Percentiles rank a stretch among this genome's conserved stretches.
phyloP scores from a whole-genome alignment of 306 rosid genomes.

The Dalbergia cultrata region DNA sequence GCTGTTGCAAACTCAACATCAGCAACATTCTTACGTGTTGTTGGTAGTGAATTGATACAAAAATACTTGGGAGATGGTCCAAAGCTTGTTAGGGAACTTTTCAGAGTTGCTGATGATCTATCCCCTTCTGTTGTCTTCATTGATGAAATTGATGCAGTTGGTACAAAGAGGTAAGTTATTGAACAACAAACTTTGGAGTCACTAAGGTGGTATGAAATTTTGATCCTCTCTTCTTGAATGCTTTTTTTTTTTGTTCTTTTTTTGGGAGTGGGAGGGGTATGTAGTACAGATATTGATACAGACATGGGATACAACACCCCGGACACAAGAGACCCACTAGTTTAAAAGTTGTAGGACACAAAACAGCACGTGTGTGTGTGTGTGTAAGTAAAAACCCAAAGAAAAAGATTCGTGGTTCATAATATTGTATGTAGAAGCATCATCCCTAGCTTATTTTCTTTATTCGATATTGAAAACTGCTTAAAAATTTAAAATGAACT shows the following conservation, averaged over 20 bases:
- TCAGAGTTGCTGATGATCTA: constrained; percentile 97
- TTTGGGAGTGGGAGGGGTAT: neutral
- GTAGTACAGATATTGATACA: neutral
- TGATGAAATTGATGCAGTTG: constrained; percentile 96
- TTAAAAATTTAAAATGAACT: too few species aligned
- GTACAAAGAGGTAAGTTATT: constrained; percentile 85
- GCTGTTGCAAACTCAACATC: constrained; percentile 99
- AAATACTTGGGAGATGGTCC: constrained; percentile 99
- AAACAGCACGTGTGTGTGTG: too few species aligned
- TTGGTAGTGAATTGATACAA: constrained; percentile 98
- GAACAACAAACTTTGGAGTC: constrained; percentile 14
- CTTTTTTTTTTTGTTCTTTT: too few species aligned
- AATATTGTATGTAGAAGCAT: neutral
- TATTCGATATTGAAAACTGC: neutral
- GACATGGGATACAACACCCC: neutral
- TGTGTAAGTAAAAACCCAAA: too few species aligned
- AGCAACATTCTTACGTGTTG: constrained; percentile 97
- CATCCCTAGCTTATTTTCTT: neutral
- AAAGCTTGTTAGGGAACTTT: constrained; percentile 94
- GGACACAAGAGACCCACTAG: neutral
- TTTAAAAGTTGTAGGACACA: neutral
- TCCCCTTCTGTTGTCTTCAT: constrained; percentile 98
- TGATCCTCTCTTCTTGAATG: neutral
- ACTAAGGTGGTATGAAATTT: neutral
- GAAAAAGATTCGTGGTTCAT: neutral